Base-by-base conservation (phyloP, 345 rosid species). In the Eucalyptus guilfoylei region DNA sequence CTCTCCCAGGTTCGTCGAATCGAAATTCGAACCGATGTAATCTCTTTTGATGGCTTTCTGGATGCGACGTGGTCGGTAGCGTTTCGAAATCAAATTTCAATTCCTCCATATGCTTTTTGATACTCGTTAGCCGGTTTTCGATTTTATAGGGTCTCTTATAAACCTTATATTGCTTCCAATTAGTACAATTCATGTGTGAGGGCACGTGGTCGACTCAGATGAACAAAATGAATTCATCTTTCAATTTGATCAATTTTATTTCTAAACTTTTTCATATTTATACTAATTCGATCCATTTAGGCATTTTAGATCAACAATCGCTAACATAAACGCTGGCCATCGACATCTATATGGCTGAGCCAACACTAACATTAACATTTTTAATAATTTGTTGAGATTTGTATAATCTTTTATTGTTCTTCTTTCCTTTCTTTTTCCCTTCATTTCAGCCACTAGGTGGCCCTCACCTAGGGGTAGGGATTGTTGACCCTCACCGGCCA, bases 311-410 rank as follows among this genome's bases (percentile, higher is more conserved):
- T 1, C 0, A 14, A 23, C 1, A 23, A 55, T 23, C 14, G 13
- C 13, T 55, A 55, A 55, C 13, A 26, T 55, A 11, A 55, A 26
- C 2, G 6, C 13, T 2, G 0, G 4, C 0, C n/a, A n/a, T n/a
- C n/a, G n/a, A n/a, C 62, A 24, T 55, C 30, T 24, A 55, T 10
- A 4, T 9, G 30, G 21, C 13, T 9, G 0, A 55, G 30, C 28
- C 62, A 24, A 24, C 6, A 24, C 62, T 55, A 55, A 12, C 12
- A 26, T 55, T 9, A 55, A 55, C 3, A 24, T 55, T 55, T 1
- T 24, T 23, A 55, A 52, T 52, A 8, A 52, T 52, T 21, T 21
- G 11, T 21, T 52, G 24, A 19, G 26, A 21, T 52, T 52, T 52
- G 26, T 52, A 52, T 52, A 11, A 10, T 10, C 13, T 55, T 55